A percentile compares a stretch with the other conserved stretches of the same genome.
phyloP scores from a whole-genome alignment of 805 yeast species.

The Isabelozyma rhagii region DNA sequence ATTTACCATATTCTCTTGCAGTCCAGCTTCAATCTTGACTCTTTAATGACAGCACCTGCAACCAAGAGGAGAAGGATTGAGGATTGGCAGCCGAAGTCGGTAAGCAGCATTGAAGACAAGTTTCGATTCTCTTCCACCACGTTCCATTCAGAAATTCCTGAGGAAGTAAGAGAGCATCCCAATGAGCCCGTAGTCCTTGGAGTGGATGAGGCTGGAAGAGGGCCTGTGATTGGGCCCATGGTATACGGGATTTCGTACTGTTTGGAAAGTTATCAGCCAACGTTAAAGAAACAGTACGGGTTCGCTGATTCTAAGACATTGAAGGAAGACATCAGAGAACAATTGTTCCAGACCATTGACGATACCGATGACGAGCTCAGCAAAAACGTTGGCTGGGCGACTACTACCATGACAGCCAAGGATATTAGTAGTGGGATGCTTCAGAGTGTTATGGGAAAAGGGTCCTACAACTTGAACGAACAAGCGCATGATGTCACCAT shows the following conservation, averaged over 20 bases:
- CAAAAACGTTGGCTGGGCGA: conserved; percentile 79
- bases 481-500: conserved; percentile 97
- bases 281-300: conserved; percentile 56
- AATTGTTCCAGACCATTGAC: conserved; percentile 59
- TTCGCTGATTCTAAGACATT: conserved; percentile 93
- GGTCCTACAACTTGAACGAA: conserved; percentile 76
- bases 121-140: conserved; percentile 42
- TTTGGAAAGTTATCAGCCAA: conserved; percentile 45
- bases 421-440: conserved; percentile 92
- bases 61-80: conserved; percentile 2
- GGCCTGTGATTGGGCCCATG: conserved; percentile 98
- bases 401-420: conserved; percentile 77
- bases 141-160: conserved; percentile 50
- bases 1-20: not conserved
- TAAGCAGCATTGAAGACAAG: conserved; percentile 22
- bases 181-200: conserved; percentile 61
- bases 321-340: conserved; percentile 66
- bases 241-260: conserved; percentile 90
- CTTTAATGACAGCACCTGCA: not conserved
- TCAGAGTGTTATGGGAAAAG: conserved; percentile 43
- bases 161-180: conserved; percentile 23
- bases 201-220: conserved; percentile 98
- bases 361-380: conserved; percentile 39
- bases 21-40: too few relatives aligned
- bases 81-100: conserved; percentile 35